phyloP scores from a whole-genome alignment of 768 basidiomycete species.

The Lyophyllum shimeji region DNA sequence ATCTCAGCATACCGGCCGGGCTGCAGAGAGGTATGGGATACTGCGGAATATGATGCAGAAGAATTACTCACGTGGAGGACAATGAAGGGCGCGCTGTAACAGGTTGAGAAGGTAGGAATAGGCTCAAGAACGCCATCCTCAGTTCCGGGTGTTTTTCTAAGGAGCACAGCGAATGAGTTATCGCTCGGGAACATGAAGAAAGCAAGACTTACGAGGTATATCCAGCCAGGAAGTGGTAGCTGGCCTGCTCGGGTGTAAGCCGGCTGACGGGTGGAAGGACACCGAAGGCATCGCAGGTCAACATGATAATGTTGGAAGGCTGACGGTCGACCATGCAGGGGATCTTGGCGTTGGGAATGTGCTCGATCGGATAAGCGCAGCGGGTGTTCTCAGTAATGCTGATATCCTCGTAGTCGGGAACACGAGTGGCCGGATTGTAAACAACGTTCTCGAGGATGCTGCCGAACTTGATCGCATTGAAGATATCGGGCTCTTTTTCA shows the following conservation, averaged over 20 bases:
- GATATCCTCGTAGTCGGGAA: conserved; percentile 94
- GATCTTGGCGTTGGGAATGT: conserved; percentile 92
- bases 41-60: neutral
- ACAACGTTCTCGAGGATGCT: conserved; percentile 99
- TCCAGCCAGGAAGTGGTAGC: conserved; percentile 96
- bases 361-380: conserved; percentile 98
- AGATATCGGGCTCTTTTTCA: conserved; percentile 99
- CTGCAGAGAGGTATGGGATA: conserved; percentile 29
- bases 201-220: conserved; percentile 76
- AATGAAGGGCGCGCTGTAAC: conserved; percentile 99
- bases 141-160: conserved; percentile 95
- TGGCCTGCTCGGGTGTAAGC: conserved; percentile 91
- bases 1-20: conserved; percentile 95
- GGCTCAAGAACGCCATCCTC: conserved; percentile 98
- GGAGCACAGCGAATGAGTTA: conserved; percentile 15
- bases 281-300: conserved; percentile 98
- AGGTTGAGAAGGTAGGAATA: conserved; percentile 98
- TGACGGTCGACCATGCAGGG: conserved; percentile 87
- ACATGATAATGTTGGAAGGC: conserved; percentile 94
- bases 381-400: conserved; percentile 99
- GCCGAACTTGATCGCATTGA: conserved; percentile 91
- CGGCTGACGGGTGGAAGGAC: conserved; percentile 95
- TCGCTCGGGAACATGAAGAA: neutral
- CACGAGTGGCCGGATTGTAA: conserved; percentile 80
- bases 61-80: conserved; percentile 74